Percentiles rank a stretch among this genome's conserved stretches.
Conservation (phyloP, 2,329 filamentous ascomycete genomes). For the Mycosphaerella arachidis region DNA sequence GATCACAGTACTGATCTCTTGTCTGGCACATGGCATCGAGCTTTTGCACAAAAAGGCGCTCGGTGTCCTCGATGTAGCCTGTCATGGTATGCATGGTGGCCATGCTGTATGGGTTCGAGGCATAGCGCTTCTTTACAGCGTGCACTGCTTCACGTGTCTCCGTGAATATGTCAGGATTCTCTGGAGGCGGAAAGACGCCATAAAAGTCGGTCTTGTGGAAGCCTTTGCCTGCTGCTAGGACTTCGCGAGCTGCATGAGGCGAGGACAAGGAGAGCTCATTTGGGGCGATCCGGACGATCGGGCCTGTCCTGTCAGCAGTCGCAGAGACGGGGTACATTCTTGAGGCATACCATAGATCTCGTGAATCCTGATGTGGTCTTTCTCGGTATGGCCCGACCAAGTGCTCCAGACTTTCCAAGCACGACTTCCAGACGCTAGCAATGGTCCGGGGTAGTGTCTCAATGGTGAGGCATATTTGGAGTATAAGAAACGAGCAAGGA, state of each 20-base stretch:
- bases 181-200: constrained; percentile 51
- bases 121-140: constrained; percentile 48
- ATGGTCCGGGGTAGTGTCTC: constrained; percentile 27
- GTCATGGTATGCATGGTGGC: constrained; percentile 50
- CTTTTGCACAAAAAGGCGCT: constrained; percentile 44
- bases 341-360: constrained; percentile 16
- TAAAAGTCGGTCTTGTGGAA: constrained; percentile 34
- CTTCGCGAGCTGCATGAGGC: constrained; percentile 27
- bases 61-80: constrained; percentile 50
- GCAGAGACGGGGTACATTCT: not conserved
- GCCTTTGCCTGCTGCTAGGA: constrained; percentile 30
- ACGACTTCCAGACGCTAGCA: constrained; percentile 29
- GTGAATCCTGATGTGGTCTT: constrained; percentile 25
- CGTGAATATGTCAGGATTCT: constrained; percentile 57
- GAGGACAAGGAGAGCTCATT: constrained; percentile 31
- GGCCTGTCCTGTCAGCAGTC: constrained; percentile 11
- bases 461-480: constrained; percentile 28
- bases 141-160: constrained; percentile 53
- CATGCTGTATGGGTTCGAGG: constrained; percentile 48
- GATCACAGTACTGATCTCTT: constrained; percentile 38
- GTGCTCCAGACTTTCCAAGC: constrained; percentile 28
- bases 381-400: constrained; percentile 25
- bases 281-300: constrained; percentile 30
- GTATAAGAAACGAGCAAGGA: constrained; percentile 31
- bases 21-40: constrained; percentile 40